Evolutionary conservation across 2,329 filamentous ascomycete genomes (phyloP).

Genomic region (Alternaria consortialis): DNA sequence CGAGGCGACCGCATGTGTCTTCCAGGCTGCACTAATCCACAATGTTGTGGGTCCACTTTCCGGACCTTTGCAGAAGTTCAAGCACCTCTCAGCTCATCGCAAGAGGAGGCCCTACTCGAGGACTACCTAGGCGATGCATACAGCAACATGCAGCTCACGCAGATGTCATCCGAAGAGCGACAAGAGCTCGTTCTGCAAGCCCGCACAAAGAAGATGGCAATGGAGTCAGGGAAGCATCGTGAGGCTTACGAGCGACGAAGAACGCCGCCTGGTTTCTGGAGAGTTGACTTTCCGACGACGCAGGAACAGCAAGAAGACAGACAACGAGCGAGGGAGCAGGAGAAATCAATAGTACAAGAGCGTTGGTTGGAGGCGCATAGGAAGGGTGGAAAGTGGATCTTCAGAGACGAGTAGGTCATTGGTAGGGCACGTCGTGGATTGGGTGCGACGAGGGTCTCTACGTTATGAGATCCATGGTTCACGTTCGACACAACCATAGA

Average conservation of each 20-base stretch:
- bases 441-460: not conserved
- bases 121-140: slow-evolving; percentile 63
- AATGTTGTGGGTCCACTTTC: slow-evolving; percentile 80
- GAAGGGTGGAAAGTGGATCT: slow-evolving; percentile 78
- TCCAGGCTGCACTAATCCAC: slow-evolving; percentile 75
- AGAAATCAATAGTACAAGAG: slow-evolving; percentile 72
- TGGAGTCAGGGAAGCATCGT: slow-evolving; percentile 79
- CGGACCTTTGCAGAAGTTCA: slow-evolving; percentile 66
- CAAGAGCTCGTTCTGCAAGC: slow-evolving; percentile 77
- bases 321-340: slow-evolving; percentile 69
- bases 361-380: slow-evolving; percentile 84
- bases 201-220: slow-evolving; percentile 75
- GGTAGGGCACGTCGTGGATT: not conserved
- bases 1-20: slow-evolving; percentile 74
- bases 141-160: slow-evolving; percentile 46
- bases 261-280: slow-evolving; percentile 90
- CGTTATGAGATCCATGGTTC: not conserved
- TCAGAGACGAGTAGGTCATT: slow-evolving; percentile 73
- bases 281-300: slow-evolving; percentile 85
- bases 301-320: slow-evolving; percentile 77
- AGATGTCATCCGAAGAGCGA: slow-evolving; percentile 68
- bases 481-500: not conserved
- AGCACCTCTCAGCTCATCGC: slow-evolving; percentile 38
- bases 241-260: slow-evolving; percentile 74
- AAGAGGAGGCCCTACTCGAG: slow-evolving; percentile 57